Base-by-base conservation (phyloP, 176 grass and related monocot species). In the Raddia distichophylla region DNA sequence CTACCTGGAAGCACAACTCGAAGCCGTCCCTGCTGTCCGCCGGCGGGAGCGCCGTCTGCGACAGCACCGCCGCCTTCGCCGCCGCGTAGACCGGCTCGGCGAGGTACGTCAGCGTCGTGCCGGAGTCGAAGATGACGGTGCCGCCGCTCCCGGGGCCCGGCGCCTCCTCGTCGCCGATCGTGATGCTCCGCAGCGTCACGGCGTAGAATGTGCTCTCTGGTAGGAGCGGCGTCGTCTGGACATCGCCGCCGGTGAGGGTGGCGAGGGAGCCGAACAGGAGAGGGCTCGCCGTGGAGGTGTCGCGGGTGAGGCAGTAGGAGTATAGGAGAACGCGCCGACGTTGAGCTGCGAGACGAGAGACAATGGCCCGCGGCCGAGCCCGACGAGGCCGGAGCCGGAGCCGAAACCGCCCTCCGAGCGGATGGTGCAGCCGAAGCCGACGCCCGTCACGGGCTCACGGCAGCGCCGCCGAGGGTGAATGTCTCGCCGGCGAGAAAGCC, bases 71-170 rank as follows among this genome's bases (percentile, higher is more conserved):
- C 15, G 0, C 3, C 59, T 43, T 42, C 10, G 68, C 66, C 16
- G 1, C 0, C 12, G 50, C 18, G 75, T 86, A 86, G 9, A 20
- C 76, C 6, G 58, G 74, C 27, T 86, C 67, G 3, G 5, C 32
- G 10, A 86, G 66, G 76, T 5, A 80, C 6, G 83, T 52, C 8
- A 80, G 12, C 3, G 65, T 80, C 19, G 84, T 80, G 55, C 84
- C 76, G 13, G 84, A 74, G 56, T 86, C 84, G 64, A 80, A 56
- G 18, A 78, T 16, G 1, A 80, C 14, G 1, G 73, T 9, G n/a
- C 64, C 54, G 4, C 1, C 2, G 0, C 2, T 33, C 1, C 76
- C 66, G 1, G 47, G 22, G 0, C 64, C 34, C 2, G 15, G 1
- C 27, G 54, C 33, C 1, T 13, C 35, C 34, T 0, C 32, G 2